Conservation (phyloP, 1,284 basidiomycete species). For the Melanopsichium pennsylvanicum region DNA sequence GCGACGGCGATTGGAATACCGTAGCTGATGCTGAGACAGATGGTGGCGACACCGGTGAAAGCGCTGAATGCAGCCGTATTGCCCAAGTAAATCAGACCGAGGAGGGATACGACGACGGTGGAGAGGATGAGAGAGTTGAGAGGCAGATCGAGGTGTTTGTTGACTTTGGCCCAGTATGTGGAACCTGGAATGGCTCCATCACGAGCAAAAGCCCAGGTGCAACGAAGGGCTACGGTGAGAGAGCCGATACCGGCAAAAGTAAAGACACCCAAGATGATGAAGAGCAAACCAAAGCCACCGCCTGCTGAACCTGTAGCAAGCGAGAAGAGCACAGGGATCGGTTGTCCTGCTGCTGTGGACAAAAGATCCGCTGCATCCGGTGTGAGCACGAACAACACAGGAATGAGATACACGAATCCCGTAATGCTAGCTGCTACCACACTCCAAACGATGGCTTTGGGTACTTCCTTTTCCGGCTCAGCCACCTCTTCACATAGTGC, state of each 20-base stretch:
- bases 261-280: constrained; percentile 69
- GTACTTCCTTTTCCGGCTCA: constrained; percentile 56
- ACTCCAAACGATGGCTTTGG: constrained; percentile 61
- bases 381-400: constrained; percentile 68
- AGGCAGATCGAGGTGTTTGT: constrained; percentile 66
- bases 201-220: constrained; percentile 68
- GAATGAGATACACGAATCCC: constrained; percentile 68
- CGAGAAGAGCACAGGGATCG: constrained; percentile 68
- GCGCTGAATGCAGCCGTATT: constrained; percentile 51
- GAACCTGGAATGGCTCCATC: constrained; percentile 68
- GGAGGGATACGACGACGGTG: constrained; percentile 66
- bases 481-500: constrained; percentile 67
- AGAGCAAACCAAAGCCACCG: constrained; percentile 68
- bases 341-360: constrained; percentile 67
- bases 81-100: constrained; percentile 65
- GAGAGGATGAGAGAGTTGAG: constrained; percentile 67
- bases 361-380: constrained; percentile 67
- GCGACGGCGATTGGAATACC: constrained; percentile 67
- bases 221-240: constrained; percentile 68
- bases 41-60: constrained; percentile 56
- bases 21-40: constrained; percentile 62
- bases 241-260: constrained; percentile 68
- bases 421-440: constrained; percentile 68
- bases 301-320: constrained; percentile 67
- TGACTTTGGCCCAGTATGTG: constrained; percentile 66